Percentiles rank a stretch among this genome's conserved stretches.
phyloP scores from a whole-genome alignment of 495 filamentous ascomycete species.

The Penicillium steckii region DNA sequence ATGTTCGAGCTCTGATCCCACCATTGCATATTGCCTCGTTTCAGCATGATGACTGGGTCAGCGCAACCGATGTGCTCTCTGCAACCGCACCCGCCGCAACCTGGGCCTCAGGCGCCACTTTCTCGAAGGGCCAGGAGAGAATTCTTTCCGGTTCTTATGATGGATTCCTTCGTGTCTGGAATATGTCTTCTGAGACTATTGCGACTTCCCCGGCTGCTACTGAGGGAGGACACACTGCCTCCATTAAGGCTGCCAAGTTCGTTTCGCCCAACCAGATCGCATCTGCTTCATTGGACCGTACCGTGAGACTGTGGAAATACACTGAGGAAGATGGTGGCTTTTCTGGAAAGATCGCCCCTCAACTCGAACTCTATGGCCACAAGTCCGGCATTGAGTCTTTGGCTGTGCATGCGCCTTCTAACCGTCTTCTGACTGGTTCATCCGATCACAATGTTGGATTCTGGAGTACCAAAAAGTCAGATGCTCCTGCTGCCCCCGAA shows the following conservation, averaged over 20 bases:
- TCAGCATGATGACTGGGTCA: constrained; percentile 96
- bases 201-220: constrained; percentile 62
- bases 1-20: constrained; percentile 86
- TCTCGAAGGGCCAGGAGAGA: constrained; percentile 55
- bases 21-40: constrained; percentile 83
- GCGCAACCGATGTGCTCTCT: constrained; percentile 83
- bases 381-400: constrained; percentile 69
- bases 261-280: constrained; percentile 72
- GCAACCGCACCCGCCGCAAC: constrained; percentile 58
- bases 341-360: constrained; percentile 64
- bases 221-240: constrained; percentile 69
- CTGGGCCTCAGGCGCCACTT: constrained; percentile 46
- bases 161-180: constrained; percentile 83
- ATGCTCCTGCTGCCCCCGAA: constrained; percentile 67
- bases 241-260: constrained; percentile 79
- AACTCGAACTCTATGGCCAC: constrained; percentile 87
- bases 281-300: constrained; percentile 78
- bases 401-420: constrained; percentile 71
- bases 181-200: constrained; percentile 74
- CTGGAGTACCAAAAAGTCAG: constrained; percentile 76
- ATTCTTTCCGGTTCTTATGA: constrained; percentile 91
- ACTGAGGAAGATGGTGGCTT: constrained; percentile 59
- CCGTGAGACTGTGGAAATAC: constrained; percentile 86
- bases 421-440: constrained; percentile 78
- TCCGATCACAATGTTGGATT: constrained; percentile 76